Evolutionary conservation across 306 rosid species (phyloP), one percentile per base, ranked within the genome.

Genomic region (Oemleria cerasiformis): DNA sequence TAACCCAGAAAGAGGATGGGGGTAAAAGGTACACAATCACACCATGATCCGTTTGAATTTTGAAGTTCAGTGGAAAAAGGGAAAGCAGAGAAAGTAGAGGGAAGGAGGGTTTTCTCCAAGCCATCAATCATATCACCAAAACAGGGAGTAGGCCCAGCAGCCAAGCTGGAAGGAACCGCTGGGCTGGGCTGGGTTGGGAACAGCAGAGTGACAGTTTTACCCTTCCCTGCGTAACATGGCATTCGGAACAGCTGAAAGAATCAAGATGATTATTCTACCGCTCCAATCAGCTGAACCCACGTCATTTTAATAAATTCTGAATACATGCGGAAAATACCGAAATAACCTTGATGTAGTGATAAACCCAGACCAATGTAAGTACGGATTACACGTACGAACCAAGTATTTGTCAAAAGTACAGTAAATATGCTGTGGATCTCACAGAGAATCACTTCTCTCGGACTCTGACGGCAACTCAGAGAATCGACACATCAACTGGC

Each of bases 381-480:
- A 56, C 9, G 62, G 39, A 15, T 17, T 38, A 61, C 45, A 9
- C 65, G 65, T 60, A 60, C 40, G 41, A 57, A 55, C 0, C 38
- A 7, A 55, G n/a, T 38, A 34, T 1, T 13, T 3, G 65, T 40
- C 12, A 1, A 9, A 61, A 0, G 45, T 36, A 61, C 65, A 38
- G 45, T 7, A 36, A 8, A 16, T 23, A 61, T 4, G 2, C 14
- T 61, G 45, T 9, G 44, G 65, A 15, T 17, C 8, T 6, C 21
- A 9, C 73, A 55, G 36, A 71, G 74, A 71, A 57, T 25, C 38
- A 23, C 54, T 41, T 44, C 78, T 21, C 55, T 9, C 6, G 3
- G 40, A 8, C 65, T 63, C 76, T 55, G 74, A 67, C 63, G 55
- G 19, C 43, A n/a, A 63, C 19, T 14, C 39, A 56, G 39, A 36